Evolutionary conservation across 2,329 filamentous ascomycete genomes (phyloP).

Genomic region (Fusarium redolens): DNA sequence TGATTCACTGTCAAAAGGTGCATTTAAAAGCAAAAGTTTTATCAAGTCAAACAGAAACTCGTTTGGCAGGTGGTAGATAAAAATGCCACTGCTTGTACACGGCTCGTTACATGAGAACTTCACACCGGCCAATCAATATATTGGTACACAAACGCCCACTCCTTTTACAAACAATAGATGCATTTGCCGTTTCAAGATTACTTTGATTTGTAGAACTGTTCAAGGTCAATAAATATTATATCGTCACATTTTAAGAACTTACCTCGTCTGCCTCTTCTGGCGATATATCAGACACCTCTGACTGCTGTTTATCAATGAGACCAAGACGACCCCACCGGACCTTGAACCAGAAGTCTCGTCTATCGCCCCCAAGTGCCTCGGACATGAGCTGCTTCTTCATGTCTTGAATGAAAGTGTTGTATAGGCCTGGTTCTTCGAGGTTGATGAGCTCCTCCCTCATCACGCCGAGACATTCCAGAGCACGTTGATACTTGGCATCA

Average conservation of each 20-base stretch:
- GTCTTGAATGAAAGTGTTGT: slow-evolving; percentile 77
- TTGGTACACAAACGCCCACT: background rate
- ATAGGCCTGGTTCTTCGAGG: slow-evolving; percentile 79
- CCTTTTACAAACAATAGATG: slow-evolving; percentile 1
- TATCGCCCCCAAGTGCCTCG: slow-evolving; percentile 78
- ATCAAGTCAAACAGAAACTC: background rate
- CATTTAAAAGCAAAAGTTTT: background rate
- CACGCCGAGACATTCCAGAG: slow-evolving; percentile 79
- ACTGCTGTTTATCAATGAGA: slow-evolving; percentile 73
- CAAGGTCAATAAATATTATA: slow-evolving; percentile 40
- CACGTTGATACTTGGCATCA: slow-evolving; percentile 78
- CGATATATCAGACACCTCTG: slow-evolving; percentile 73
- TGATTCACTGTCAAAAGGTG: slow-evolving; percentile 13
- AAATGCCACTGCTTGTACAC: background rate
- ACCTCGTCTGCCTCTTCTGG: slow-evolving; percentile 77
- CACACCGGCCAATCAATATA: slow-evolving; percentile 8
- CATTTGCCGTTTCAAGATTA: slow-evolving; percentile 27
- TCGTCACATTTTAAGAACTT: slow-evolving; percentile 23
- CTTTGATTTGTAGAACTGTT: slow-evolving; percentile 53
- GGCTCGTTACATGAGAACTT: slow-evolving; percentile 1
- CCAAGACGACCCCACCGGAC: slow-evolving; percentile 76
- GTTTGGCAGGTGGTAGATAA: slow-evolving; percentile 1
- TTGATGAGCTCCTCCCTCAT: slow-evolving; percentile 82
- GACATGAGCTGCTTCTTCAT: slow-evolving; percentile 79
- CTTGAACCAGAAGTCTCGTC: slow-evolving; percentile 84